Percentiles rank a stretch among this genome's conserved stretches.
phyloP scores from a whole-genome alignment of 2,329 filamentous ascomycete species.

The Alternaria viburni region DNA sequence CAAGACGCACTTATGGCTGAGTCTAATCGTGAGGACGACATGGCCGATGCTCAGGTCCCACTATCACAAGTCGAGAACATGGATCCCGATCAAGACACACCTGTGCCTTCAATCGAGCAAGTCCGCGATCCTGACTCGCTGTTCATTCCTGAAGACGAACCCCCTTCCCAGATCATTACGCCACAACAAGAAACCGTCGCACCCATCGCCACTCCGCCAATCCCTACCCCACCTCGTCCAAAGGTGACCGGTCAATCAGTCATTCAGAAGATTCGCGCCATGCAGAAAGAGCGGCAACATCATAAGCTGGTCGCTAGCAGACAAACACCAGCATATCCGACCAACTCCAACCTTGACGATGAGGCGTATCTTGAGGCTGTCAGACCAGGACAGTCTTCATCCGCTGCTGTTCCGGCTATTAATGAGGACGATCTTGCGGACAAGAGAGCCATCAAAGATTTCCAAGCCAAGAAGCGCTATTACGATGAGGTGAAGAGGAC shows the following conservation, averaged over 20 bases:
- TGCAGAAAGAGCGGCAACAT: slow-evolving; percentile 14
- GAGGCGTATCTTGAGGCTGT: slow-evolving; percentile 25
- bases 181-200: background rate
- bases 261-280: slow-evolving; percentile 13
- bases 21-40: background rate
- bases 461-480: slow-evolving; percentile 21
- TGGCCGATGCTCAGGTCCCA: background rate
- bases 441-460: slow-evolving; percentile 20
- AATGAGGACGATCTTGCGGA: slow-evolving; percentile 17
- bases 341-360: slow-evolving; percentile 1
- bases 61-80: background rate
- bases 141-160: slow-evolving; percentile 18
- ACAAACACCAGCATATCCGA: background rate
- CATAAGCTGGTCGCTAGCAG: slow-evolving; percentile 6
- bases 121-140: slow-evolving; percentile 13
- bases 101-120: background rate
- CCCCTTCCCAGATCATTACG: background rate
- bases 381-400: background rate
- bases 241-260: background rate
- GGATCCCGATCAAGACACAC: background rate
- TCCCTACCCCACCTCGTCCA: background rate
- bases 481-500: slow-evolving; percentile 28
- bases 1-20: background rate
- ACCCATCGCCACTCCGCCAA: slow-evolving; percentile 4
- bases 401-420: background rate